Percentiles rank a stretch among this genome's conserved stretches.
Conservation (phyloP, 495 filamentous ascomycete species). For the Neurospora sp. region DNA sequence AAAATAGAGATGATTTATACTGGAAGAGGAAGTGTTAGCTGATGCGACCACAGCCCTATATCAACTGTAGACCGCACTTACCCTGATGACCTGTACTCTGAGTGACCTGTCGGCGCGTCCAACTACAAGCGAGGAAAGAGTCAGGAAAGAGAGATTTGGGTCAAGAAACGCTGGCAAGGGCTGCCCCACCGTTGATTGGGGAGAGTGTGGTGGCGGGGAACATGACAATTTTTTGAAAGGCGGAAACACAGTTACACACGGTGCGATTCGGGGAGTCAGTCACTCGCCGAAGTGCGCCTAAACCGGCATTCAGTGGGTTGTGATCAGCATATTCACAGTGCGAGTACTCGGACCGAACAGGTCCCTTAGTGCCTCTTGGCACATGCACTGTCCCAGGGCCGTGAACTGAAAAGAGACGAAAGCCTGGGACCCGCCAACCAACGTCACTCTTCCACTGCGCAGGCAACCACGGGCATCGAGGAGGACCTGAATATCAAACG, state of each 20-base stretch:
- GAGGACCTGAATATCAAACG: not conserved
- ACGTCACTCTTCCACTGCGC: not conserved
- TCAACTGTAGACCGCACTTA: not conserved
- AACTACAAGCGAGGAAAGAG: not conserved
- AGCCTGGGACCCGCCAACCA: not conserved
- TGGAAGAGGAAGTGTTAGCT: not conserved
- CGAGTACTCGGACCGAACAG: not conserved
- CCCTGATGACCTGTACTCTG: not conserved
- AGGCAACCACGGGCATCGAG: not conserved
- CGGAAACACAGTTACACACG: not conserved
- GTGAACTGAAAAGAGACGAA: not conserved
- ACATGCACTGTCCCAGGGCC: not conserved
- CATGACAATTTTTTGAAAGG: slow-evolving; percentile 3
- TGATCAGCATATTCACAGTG: not conserved
- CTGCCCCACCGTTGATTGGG: slow-evolving; percentile 21
- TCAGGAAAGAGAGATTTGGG: not conserved
- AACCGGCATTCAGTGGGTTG: not conserved
- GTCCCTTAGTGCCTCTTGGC: not conserved
- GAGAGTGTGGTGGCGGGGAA: slow-evolving; percentile 14
- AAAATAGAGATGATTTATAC: not conserved
- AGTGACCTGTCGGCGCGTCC: not conserved
- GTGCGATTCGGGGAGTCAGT: not conserved
- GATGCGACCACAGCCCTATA: not conserved
- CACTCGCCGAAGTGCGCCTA: not conserved
- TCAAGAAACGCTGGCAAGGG: not conserved